Conservation (phyloP, 2,329 filamentous ascomycete genomes). For the Colletotrichum neosansevieriae region DNA sequence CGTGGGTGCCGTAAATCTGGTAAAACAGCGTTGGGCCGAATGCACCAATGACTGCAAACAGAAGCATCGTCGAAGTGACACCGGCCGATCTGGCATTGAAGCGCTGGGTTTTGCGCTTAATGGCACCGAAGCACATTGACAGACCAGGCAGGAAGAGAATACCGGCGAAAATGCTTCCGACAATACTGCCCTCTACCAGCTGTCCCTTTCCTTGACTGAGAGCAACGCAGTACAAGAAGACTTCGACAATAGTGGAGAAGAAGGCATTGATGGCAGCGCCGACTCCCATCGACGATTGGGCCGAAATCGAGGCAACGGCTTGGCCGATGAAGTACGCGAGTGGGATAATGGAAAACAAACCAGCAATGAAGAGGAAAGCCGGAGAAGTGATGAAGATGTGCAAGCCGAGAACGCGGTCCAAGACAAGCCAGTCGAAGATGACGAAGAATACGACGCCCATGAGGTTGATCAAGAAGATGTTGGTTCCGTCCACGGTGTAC, state of each 20-base stretch:
- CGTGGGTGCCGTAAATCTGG: constrained; percentile 97
- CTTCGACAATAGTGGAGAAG: constrained; percentile 97
- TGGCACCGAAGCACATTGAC: constrained; percentile 98
- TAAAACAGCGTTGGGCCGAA: constrained; percentile 98
- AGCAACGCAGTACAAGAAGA: constrained; percentile 96
- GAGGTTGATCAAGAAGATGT: constrained; percentile 98
- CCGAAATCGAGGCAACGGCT: constrained; percentile 97
- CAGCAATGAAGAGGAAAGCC: constrained; percentile 86
- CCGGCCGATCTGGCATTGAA: constrained; percentile 98
- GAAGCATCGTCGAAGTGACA: constrained; percentile 96
- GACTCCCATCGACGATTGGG: constrained; percentile 97
- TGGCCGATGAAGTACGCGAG: constrained; percentile 98
- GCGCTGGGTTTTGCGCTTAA: constrained; percentile 97
- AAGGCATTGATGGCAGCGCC: constrained; percentile 98
- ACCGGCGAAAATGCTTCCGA: constrained; percentile 97
- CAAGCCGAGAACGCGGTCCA: constrained; percentile 76
- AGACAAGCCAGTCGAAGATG: constrained; percentile 90
- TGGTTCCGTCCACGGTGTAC: constrained; percentile 97
- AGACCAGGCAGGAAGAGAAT: constrained; percentile 93
- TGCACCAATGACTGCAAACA: constrained; percentile 94
- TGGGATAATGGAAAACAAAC: constrained; percentile 92
- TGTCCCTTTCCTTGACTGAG: constrained; percentile 91
- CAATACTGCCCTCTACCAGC: constrained; percentile 95
- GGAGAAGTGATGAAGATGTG: constrained; percentile 82
- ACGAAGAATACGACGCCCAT: constrained; percentile 94